Conservation (phyloP, 306 rosid species). For the Adenanthera pavonina region DNA sequence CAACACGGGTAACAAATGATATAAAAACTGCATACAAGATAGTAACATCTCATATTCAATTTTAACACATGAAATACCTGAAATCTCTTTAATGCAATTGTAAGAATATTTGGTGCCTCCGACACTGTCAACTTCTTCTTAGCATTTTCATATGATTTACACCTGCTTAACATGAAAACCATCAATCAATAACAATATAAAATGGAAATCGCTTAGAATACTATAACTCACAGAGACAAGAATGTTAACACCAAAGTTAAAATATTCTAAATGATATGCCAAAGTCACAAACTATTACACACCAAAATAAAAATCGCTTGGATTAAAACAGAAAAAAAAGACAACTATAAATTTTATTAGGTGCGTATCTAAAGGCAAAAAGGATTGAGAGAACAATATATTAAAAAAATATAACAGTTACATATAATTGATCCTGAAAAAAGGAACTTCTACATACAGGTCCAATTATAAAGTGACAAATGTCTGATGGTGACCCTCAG, state of each 20-base stretch:
- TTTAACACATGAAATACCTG: conserved; percentile 63
- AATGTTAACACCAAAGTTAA: no score
- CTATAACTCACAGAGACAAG: conserved; percentile 11
- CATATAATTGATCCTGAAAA: background rate
- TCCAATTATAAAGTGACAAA: background rate
- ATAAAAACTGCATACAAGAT: conserved; percentile 4
- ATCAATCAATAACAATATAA: conserved; percentile 32
- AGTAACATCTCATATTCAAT: conserved; percentile 25
- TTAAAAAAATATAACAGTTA: background rate
- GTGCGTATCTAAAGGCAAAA: conserved; percentile 20
- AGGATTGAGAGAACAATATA: conserved; percentile 30
- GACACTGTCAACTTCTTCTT: conserved; percentile 88
- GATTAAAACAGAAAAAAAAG: background rate
- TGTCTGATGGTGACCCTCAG: background rate
- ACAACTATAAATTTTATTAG: background rate
- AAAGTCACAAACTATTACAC: background rate
- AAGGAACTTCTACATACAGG: background rate
- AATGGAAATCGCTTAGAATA: conserved; percentile 2
- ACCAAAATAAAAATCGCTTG: background rate
- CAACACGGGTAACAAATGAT: conserved; percentile 17
- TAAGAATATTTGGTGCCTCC: conserved; percentile 96
- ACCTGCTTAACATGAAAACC: conserved; percentile 55
- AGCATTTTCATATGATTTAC: conserved; percentile 95
- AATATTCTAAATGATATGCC: conserved; percentile 17
- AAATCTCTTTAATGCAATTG: conserved; percentile 93